Evolutionary conservation across 257 asterid genomes (phyloP), one percentile per base, ranked within the genome.

Genomic region (Echites panduratus): DNA sequence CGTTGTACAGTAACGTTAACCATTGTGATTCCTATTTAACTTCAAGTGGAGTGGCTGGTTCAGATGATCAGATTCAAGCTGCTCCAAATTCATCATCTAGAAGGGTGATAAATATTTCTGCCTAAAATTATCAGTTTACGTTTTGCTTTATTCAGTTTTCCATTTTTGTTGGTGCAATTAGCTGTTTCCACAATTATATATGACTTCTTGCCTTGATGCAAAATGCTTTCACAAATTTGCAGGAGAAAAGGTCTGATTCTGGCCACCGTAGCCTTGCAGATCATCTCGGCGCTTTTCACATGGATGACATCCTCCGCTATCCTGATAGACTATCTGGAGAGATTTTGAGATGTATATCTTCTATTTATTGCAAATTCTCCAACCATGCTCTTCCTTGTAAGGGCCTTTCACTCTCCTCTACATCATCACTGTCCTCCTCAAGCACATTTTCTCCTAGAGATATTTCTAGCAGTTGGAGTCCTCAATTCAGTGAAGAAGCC

Each of bases 281-380:
- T 79, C 96, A 91, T 77, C 90, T 91, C n/a, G 88, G 89, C 43
- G 81, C 80, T 78, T 82, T 89, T 43, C 73, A 74, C 70, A 70
- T 79, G 1, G 86, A 81, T 20, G 81, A 87, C 70, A 71, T 88
- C 70, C 82, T 77, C 7, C 68, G 73, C 69, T 73, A 67, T 76
- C 98, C 96, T 0, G 94, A 86, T 79, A 84, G 81, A 76, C 80
- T 93, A 65, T 93, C 98, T 16, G 95, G 84, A 81, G 91, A 86
- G 72, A 90, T 93, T 56, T 70, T 93, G 40, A 85, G 84, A 82
- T 90, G 97, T 75, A 84, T 93, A 77, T 84, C 88, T 71, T 89
- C 92, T n/a, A 89, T 93, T 71, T 93, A 89, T 84, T 85, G 93
- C 85, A 93, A 87, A 82, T 74, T 93, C 83, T 84, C 95, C 66